These are phyloP conservation scores for Wallacemonas collosoma DNA, from an alignment of 208 protist genomes.

Conservation along the genomic window DNA sequence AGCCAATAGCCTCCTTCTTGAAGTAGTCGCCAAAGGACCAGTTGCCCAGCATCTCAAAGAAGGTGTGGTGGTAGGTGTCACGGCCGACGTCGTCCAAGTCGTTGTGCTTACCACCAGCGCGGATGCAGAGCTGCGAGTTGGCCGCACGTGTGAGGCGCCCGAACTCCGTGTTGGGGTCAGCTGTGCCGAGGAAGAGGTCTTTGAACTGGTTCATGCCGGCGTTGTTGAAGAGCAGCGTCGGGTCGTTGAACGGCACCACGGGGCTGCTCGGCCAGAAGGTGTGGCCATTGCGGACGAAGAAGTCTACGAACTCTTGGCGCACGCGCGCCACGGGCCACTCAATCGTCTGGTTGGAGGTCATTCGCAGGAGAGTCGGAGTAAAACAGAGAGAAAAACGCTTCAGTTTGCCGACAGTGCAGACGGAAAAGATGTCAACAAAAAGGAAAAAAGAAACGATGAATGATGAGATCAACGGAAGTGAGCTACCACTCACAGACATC, in stretches of 20 bases:
- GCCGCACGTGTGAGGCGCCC: conserved; percentile 93
- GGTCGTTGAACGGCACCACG: conserved; percentile 97
- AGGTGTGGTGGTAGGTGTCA: conserved; percentile 99
- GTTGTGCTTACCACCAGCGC: conserved; percentile 99
- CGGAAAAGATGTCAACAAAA: not conserved
- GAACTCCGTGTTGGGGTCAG: conserved; percentile 93
- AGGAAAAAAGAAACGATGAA: conserved; percentile 2
- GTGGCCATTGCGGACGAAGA: conserved; percentile 92
- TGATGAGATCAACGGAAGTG: too few species aligned
- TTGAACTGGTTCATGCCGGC: conserved; percentile 99
- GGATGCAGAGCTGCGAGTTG: conserved; percentile 99
- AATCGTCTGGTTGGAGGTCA: conserved; percentile 22
- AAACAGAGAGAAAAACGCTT: conserved; percentile 20
- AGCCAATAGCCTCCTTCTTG: conserved; percentile 97
- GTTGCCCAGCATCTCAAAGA: conserved; percentile 99
- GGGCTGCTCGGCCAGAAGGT: conserved; percentile 91
- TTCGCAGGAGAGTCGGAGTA: conserved; percentile 12
- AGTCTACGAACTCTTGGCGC: conserved; percentile 95
- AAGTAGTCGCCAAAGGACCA: conserved; percentile 99
- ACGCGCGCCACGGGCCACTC: conserved; percentile 88
- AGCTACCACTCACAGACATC: too few species aligned
- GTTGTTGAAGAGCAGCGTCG: conserved; percentile 99
- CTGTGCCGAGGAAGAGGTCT: conserved; percentile 96
- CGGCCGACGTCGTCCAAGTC: conserved; percentile 99
- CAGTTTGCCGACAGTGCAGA: conserved; percentile 5